Evolutionary conservation across 768 basidiomycete species (phyloP).

Genomic region (Mycena kentingensis): DNA sequence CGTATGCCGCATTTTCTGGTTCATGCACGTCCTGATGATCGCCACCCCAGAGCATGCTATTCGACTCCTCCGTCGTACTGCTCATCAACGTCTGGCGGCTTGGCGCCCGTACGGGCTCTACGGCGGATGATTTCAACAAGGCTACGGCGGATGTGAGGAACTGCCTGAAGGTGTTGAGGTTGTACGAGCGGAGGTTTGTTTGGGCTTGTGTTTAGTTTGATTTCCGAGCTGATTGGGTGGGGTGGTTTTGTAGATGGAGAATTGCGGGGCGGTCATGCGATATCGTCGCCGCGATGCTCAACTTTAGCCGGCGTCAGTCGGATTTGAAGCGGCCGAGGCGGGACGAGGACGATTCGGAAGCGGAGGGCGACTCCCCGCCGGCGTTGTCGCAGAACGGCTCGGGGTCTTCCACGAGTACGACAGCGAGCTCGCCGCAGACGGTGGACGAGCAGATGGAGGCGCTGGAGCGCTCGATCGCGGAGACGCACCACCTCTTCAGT

Average conservation of each 20-base stretch:
- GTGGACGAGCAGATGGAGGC: constrained; percentile 3
- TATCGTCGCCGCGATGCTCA: not conserved
- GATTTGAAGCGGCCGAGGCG: not conserved
- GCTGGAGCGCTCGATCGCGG: not conserved
- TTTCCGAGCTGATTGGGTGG: not conserved
- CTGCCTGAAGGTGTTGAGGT: not conserved
- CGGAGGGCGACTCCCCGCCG: not conserved
- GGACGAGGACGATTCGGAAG: not conserved
- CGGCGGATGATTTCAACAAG: not conserved
- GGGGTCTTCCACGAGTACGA: too few species aligned
- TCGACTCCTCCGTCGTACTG: constrained; percentile 40
- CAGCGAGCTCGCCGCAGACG: not conserved
- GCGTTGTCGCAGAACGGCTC: too few species aligned
- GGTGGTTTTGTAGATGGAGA: constrained; percentile 1
- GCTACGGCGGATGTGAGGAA: constrained; percentile 1
- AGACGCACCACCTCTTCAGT: not conserved
- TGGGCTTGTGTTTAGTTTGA: not conserved
- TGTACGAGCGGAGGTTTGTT: not conserved
- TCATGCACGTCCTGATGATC: constrained; percentile 6
- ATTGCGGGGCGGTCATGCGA: not conserved
- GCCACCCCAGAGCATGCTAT: constrained; percentile 26
- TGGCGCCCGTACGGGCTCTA: not conserved
- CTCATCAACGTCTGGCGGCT: constrained; percentile 42
- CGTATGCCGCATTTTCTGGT: not conserved
- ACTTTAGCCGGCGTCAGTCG: not conserved